phyloP scores from a whole-genome alignment of 1,284 basidiomycete genomes.

The Leccinum subrobustum region DNA sequence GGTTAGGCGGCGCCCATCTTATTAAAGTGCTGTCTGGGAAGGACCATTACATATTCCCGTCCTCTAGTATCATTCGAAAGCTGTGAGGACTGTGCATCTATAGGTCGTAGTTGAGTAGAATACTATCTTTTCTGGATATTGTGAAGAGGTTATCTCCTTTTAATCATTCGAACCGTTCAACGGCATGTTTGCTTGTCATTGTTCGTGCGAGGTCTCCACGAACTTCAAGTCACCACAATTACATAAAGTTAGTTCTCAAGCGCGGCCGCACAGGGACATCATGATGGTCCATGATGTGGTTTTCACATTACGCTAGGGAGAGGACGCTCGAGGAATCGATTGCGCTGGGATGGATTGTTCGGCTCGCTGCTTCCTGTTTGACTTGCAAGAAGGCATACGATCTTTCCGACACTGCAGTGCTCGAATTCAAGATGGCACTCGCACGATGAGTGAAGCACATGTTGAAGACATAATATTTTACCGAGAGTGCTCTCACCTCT shows the following conservation, averaged over 20 bases:
- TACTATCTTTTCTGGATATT: too few relatives aligned
- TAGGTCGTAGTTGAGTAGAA: too few relatives aligned
- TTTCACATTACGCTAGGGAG: conserved; percentile 27
- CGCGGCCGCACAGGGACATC: conserved; percentile 16
- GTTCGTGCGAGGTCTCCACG: too few relatives aligned
- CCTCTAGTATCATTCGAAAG: neutral
- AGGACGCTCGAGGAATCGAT: conserved; percentile 24
- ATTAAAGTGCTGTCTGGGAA: neutral
- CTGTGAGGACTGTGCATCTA: neutral
- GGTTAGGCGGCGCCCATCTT: neutral
- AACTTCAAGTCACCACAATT: too few relatives aligned
- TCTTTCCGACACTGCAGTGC: conserved; percentile 25
- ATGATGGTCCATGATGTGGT: conserved; percentile 21
- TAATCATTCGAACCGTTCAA: too few relatives aligned
- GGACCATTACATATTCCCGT: neutral
- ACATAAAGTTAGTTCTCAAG: too few relatives aligned
- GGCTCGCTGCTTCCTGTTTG: neutral
- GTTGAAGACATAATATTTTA: too few relatives aligned
- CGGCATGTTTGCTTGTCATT: too few relatives aligned
- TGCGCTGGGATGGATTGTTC: conserved; percentile 16
- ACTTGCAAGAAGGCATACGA: conserved; percentile 22
- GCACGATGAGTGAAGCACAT: neutral
- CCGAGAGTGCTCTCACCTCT: too few relatives aligned
- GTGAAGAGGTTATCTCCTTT: too few relatives aligned
- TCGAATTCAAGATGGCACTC: conserved; percentile 24